A percentile compares a stretch with the other conserved stretches of the same genome.
Evolutionary conservation across 2,329 filamentous ascomycete genomes (phyloP).

Genomic region (Hymenoscyphus albidus): DNA sequence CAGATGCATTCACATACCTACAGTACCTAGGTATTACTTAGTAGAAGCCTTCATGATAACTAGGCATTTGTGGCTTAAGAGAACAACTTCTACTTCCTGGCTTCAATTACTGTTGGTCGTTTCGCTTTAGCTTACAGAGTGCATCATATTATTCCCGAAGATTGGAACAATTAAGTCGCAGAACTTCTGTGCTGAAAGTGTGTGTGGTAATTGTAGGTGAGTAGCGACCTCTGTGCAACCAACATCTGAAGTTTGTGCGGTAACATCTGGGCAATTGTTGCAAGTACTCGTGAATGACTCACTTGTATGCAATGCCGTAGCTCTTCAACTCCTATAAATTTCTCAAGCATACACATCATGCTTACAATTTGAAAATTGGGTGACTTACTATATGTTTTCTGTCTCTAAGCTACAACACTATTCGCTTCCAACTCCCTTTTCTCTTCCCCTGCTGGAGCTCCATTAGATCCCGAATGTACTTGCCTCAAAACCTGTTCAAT

Average conservation of each 20-base stretch:
- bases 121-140: no score
- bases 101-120: no score
- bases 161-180: no score
- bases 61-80: background rate
- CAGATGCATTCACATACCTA: background rate
- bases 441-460: slow-evolving; percentile 15
- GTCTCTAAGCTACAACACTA: slow-evolving; percentile 26
- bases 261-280: background rate
- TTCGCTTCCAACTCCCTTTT: slow-evolving; percentile 27
- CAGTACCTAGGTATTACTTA: background rate
- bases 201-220: background rate
- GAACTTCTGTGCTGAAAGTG: background rate
- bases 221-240: background rate
- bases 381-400: background rate
- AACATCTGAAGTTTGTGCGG: background rate
- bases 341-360: no score
- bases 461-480: slow-evolving; percentile 17
- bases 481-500: slow-evolving; percentile 42
- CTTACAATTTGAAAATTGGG: background rate
- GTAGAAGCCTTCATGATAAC: no score
- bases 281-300: background rate
- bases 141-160: no score
- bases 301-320: background rate
- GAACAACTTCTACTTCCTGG: no score
- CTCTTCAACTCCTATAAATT: no score